A percentile compares a stretch with the other conserved stretches of the same genome.
Evolutionary conservation across 495 filamentous ascomycete genomes (phyloP).

Genomic region (Acidiella bohemica): DNA sequence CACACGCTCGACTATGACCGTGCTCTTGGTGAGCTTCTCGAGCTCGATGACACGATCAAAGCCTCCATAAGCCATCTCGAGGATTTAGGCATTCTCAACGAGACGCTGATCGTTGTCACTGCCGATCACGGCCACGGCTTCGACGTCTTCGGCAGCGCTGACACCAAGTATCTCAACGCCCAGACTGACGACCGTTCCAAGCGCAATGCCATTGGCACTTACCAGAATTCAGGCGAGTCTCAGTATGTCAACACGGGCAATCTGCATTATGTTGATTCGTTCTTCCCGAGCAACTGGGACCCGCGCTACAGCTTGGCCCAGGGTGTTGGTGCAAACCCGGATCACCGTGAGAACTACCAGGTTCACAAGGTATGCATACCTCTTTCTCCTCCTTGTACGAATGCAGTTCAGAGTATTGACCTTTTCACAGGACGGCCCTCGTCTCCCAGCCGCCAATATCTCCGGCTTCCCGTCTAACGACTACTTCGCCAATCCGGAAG

Average conservation of each 20-base stretch:
- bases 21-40: conserved; percentile 58
- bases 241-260: conserved; percentile 43
- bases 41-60: conserved; percentile 60
- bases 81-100: conserved; percentile 41
- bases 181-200: conserved; percentile 48
- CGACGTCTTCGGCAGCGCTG: conserved; percentile 44
- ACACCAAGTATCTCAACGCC: conserved; percentile 45
- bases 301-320: conserved; percentile 59
- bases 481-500: conserved; percentile 46
- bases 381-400: conserved; percentile 34
- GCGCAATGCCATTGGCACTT: conserved; percentile 53
- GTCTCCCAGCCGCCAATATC: conserved; percentile 39
- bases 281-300: conserved; percentile 63
- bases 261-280: conserved; percentile 44
- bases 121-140: conserved; percentile 72
- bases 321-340: conserved; percentile 49
- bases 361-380: conserved; percentile 24
- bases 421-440: conserved; percentile 20
- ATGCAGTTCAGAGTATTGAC: conserved; percentile 23
- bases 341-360: conserved; percentile 52
- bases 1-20: conserved; percentile 63
- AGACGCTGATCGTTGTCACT: conserved; percentile 57
- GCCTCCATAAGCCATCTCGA: conserved; percentile 51
- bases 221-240: conserved; percentile 50
- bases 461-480: conserved; percentile 30